Percentiles rank a stretch among this genome's conserved stretches.
Conservation (phyloP, 2,329 filamentous ascomycete genomes). For the Penicillium sclerotigenum region DNA sequence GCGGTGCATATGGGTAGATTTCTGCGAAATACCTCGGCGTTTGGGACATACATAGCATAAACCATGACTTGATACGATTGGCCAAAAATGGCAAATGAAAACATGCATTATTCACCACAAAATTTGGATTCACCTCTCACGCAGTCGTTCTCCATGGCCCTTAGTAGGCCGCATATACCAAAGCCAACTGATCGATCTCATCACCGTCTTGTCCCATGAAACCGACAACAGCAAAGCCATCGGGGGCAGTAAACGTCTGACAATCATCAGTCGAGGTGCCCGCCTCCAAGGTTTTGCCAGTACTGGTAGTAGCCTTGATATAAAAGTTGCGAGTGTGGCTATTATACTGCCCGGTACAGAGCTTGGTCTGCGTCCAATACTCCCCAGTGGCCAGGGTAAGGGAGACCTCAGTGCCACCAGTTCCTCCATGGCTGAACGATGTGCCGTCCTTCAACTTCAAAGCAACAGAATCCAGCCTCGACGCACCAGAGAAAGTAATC, state of each 20-base stretch:
- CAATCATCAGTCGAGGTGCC: slow-evolving; percentile 51
- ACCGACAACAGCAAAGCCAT: slow-evolving; percentile 54
- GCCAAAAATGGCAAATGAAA: slow-evolving; percentile 1
- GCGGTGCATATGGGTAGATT: slow-evolving; percentile 19
- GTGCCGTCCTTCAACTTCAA: slow-evolving; percentile 51
- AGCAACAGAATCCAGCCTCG: slow-evolving; percentile 52
- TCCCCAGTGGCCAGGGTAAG: slow-evolving; percentile 50
- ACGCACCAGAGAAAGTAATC: slow-evolving; percentile 45
- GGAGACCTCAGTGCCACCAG: slow-evolving; percentile 45
- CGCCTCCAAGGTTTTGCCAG: slow-evolving; percentile 46
- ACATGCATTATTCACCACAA: not conserved
- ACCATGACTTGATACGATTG: slow-evolving; percentile 19
- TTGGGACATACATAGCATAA: slow-evolving; percentile 15
- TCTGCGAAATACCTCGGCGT: slow-evolving; percentile 17
- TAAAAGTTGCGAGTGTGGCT: slow-evolving; percentile 55
- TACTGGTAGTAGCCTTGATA: slow-evolving; percentile 52
- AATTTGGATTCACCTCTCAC: not conserved
- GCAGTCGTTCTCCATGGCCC: not conserved
- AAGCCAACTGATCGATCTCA: slow-evolving; percentile 55
- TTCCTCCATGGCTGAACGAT: slow-evolving; percentile 52
- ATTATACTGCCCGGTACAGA: slow-evolving; percentile 52
- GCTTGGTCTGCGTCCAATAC: slow-evolving; percentile 47
- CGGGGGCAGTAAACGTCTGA: slow-evolving; percentile 45
- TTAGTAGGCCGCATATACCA: slow-evolving; percentile 26
- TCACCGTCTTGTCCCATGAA: slow-evolving; percentile 53